These are phyloP conservation scores for Penicillium sp. DNA, from an alignment of 2,329 filamentous ascomycete species.

Conservation along the genomic window DNA sequence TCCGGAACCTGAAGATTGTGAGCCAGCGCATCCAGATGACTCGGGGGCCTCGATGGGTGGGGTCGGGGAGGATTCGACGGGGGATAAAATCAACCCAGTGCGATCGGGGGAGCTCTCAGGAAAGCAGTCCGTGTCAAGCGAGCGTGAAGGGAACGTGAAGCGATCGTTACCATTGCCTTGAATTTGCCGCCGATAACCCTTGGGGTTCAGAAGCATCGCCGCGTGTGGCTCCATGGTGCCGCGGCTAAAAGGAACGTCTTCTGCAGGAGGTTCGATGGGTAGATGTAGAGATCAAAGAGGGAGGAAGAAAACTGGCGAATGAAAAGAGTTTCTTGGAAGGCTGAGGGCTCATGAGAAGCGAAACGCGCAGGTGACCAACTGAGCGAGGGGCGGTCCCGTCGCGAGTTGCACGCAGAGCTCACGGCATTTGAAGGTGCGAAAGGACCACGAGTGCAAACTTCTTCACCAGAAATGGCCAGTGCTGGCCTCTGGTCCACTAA, in stretches of 20 bases:
- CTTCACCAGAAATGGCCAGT: neutral
- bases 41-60: slow-evolving; percentile 17
- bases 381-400: slow-evolving; percentile 19
- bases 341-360: slow-evolving; percentile 10
- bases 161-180: slow-evolving; percentile 37
- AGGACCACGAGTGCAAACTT: neutral
- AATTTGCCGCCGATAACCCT: slow-evolving; percentile 41
- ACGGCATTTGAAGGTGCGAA: slow-evolving; percentile 14
- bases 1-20: slow-evolving; percentile 24
- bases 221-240: slow-evolving; percentile 42
- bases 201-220: slow-evolving; percentile 47
- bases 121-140: slow-evolving; percentile 6
- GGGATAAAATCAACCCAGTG: neutral
- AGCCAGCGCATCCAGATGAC: slow-evolving; percentile 20
- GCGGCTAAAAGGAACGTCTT: neutral
- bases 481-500: neutral
- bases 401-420: slow-evolving; percentile 12
- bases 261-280: too few species aligned
- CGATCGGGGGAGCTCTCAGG: neutral
- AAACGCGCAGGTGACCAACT: slow-evolving; percentile 10
- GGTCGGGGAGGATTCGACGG: neutral
- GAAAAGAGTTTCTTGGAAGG: neutral
- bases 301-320: neutral
- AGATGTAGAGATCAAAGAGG: neutral
- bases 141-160: slow-evolving; percentile 6